Percentiles rank a stretch among this genome's conserved stretches.
phyloP scores from a whole-genome alignment of 495 filamentous ascomycete genomes.

The Lasiosphaeria ovina region DNA sequence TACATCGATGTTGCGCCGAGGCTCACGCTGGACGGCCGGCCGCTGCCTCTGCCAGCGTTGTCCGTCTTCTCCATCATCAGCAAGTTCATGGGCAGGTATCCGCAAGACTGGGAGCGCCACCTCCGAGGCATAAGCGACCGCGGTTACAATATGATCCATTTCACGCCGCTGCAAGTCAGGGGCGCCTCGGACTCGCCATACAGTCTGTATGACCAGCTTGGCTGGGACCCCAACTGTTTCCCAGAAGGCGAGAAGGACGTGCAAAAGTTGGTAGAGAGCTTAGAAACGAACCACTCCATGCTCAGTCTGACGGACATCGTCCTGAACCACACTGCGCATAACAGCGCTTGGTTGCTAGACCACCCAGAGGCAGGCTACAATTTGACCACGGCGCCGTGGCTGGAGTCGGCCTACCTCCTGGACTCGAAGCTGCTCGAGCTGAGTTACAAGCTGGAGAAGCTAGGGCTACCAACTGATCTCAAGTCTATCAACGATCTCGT shows the following conservation, averaged over 20 bases:
- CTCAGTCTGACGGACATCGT: constrained; percentile 94
- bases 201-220: constrained; percentile 88
- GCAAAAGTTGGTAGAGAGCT: constrained; percentile 66
- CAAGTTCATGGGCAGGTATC: constrained; percentile 95
- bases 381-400: constrained; percentile 86
- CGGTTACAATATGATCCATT: constrained; percentile 99
- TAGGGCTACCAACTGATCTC: constrained; percentile 73
- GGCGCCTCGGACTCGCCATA: constrained; percentile 94
- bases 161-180: constrained; percentile 87
- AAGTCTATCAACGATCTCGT: constrained; percentile 70
- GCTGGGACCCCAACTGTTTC: constrained; percentile 80
- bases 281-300: constrained; percentile 82
- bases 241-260: constrained; percentile 86
- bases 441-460: constrained; percentile 60
- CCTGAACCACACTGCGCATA: constrained; percentile 96
- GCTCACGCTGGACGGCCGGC: constrained; percentile 66
- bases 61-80: constrained; percentile 93
- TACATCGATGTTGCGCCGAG: constrained; percentile 91
- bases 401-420: constrained; percentile 82
- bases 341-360: constrained; percentile 89
- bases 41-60: constrained; percentile 78
- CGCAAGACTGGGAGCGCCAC: constrained; percentile 83
- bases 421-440: constrained; percentile 82
- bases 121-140: constrained; percentile 80
- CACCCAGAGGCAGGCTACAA: constrained; percentile 98